A percentile compares a stretch with the other conserved stretches of the same genome.
Evolutionary conservation across 73 alveolate genomes (phyloP).

Genomic region (Paramecium tetraurelia): DNA sequence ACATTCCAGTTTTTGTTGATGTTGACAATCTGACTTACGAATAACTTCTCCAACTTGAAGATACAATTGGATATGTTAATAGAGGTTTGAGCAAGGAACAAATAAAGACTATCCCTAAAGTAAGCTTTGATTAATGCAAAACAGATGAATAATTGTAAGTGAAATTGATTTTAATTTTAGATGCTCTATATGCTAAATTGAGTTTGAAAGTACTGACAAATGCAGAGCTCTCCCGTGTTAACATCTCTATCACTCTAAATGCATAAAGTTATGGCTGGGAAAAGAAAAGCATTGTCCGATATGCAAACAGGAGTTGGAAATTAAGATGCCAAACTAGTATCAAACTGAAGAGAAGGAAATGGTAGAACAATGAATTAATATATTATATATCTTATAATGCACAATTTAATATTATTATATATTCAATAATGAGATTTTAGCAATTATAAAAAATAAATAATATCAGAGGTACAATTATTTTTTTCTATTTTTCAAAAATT

Average conservation of each 20-base stretch:
- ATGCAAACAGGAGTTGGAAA: slow-evolving; percentile 49
- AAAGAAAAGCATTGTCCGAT: slow-evolving; percentile 61
- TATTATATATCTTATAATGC: not conserved
- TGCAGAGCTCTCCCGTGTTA: slow-evolving; percentile 55
- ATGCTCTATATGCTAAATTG: slow-evolving; percentile 6
- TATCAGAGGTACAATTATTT: not conserved
- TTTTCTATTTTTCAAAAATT: not conserved
- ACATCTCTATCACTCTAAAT: slow-evolving; percentile 68
- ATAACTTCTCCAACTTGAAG: slow-evolving; percentile 6
- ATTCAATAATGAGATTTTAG: not conserved
- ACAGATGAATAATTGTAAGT: slow-evolving; percentile 2
- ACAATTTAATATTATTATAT: not conserved
- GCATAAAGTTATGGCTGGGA: slow-evolving; percentile 67
- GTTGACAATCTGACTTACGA: slow-evolving; percentile 16
- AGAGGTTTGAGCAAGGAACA: slow-evolving; percentile 21
- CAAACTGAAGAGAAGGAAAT: not conserved
- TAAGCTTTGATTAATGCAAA: not conserved
- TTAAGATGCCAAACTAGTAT: not conserved
- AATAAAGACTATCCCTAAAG: not conserved
- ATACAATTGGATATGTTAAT: slow-evolving; percentile 32
- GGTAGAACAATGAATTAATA: not conserved
- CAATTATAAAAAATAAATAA: not conserved
- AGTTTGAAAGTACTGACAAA: not conserved
- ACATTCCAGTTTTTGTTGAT: slow-evolving; percentile 50
- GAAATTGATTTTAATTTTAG: not conserved